These are phyloP conservation scores for Bipolaris oryzae DNA, from an alignment of 2,329 filamentous ascomycete genomes.

Conservation along the genomic window DNA sequence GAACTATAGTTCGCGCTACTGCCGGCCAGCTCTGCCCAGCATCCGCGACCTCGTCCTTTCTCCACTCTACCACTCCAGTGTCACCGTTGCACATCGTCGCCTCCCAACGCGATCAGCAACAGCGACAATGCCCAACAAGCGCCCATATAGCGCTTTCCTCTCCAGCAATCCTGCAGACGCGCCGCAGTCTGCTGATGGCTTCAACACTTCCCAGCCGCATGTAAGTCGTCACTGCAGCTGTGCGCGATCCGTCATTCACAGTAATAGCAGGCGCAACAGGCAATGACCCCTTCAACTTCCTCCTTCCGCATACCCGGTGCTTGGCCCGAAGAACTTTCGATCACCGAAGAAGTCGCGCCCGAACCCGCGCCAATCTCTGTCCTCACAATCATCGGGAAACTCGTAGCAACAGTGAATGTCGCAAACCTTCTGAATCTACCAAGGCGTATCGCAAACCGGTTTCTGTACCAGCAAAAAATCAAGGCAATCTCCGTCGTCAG, in stretches of 20 bases:
- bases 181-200: constrained; percentile 17
- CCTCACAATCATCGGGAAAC: constrained; percentile 24
- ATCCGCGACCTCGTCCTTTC: constrained; percentile 14
- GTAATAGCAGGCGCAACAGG: constrained; percentile 16
- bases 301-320: constrained; percentile 18
- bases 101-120: constrained; percentile 4
- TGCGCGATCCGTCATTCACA: constrained; percentile 20
- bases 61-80: constrained; percentile 14
- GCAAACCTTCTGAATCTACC: constrained; percentile 21
- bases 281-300: constrained; percentile 1
- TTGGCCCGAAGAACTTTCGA: constrained; percentile 19
- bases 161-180: constrained; percentile 16
- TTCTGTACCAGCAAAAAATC: constrained; percentile 27
- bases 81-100: constrained; percentile 16
- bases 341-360: constrained; percentile 2
- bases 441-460: constrained; percentile 14
- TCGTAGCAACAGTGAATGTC: constrained; percentile 20
- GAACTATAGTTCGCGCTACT: constrained; percentile 15
- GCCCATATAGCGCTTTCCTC: constrained; percentile 24
- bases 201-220: constrained; percentile 24
- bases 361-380: constrained; percentile 9
- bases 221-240: constrained; percentile 21
- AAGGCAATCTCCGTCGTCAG: constrained; percentile 26
- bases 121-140: constrained; percentile 28
- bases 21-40: constrained; percentile 11